Evolutionary conservation across 495 filamentous ascomycete genomes (phyloP).

Genomic region (Chaetomium cochliodes): DNA sequence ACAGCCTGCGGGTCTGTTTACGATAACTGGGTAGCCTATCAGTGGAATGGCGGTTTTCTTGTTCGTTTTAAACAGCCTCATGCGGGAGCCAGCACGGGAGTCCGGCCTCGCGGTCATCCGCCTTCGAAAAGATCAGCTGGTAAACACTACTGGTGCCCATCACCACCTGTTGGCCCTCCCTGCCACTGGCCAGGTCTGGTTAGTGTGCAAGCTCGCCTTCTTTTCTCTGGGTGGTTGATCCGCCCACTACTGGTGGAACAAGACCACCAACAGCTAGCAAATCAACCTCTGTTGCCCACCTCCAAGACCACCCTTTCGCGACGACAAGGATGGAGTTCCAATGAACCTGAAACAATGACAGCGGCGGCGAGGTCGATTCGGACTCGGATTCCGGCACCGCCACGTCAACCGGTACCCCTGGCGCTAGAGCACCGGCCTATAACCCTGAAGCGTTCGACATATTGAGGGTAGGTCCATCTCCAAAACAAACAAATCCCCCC

Average conservation of each 20-base stretch:
- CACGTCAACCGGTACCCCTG: neutral
- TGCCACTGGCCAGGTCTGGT: neutral
- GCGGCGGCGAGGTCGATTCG: neutral
- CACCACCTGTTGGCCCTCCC: too few relatives aligned
- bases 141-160: neutral
- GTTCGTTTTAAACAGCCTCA: slow-evolving; percentile 7
- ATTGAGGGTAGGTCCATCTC: neutral
- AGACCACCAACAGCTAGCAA: too few relatives aligned
- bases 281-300: too few relatives aligned
- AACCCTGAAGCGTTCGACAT: neutral
- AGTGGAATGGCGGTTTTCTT: slow-evolving; percentile 11
- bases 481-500: too few relatives aligned
- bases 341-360: neutral
- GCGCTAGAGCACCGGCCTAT: neutral
- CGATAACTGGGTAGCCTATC: neutral
- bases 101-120: neutral
- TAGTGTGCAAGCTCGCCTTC: too few relatives aligned
- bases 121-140: neutral
- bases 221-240: too few relatives aligned
- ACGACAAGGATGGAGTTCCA: neutral
- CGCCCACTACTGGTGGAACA: too few relatives aligned
- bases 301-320: neutral
- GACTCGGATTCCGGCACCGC: neutral
- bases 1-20: neutral
- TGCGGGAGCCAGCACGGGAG: neutral